phyloP scores from a whole-genome alignment of 2,329 filamentous ascomycete species.

The Trichoderma hamatum region DNA sequence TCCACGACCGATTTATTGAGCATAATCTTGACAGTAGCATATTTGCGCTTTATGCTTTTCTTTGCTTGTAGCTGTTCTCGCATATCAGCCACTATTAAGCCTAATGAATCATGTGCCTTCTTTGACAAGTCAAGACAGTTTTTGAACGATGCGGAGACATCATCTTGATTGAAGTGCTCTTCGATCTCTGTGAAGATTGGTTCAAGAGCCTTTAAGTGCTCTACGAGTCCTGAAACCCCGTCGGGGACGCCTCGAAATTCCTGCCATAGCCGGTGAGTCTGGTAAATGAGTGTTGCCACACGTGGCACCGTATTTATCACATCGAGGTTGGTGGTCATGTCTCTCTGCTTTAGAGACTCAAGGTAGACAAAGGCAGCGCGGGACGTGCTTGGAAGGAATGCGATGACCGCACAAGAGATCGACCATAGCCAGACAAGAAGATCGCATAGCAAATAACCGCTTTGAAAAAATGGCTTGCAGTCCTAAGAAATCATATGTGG shows the following conservation, averaged over 20 bases:
- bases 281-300: conserved; percentile 32
- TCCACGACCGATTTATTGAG: conserved; percentile 32
- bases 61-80: conserved; percentile 25
- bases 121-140: conserved; percentile 27
- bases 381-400: neutral
- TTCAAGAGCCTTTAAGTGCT: conserved; percentile 28
- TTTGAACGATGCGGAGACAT: conserved; percentile 8
- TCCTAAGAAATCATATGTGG: neutral
- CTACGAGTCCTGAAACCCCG: conserved; percentile 31
- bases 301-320: conserved; percentile 33
- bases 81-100: conserved; percentile 29
- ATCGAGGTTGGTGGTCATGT: conserved; percentile 33
- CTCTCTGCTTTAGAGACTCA: neutral
- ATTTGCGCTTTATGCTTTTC: conserved; percentile 29
- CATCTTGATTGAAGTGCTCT: conserved; percentile 26
- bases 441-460: neutral
- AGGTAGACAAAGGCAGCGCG: neutral
- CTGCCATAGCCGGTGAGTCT: conserved; percentile 33
- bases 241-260: conserved; percentile 33
- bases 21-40: conserved; percentile 30
- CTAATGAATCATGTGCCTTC: conserved; percentile 28
- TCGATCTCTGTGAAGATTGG: conserved; percentile 30
- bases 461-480: neutral
- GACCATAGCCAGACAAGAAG: neutral
- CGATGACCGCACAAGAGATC: neutral